Evolutionary conservation across 441 rosid species (phyloP), one percentile per base, ranked within the genome.

Genomic region (Biscutella laevigata): DNA sequence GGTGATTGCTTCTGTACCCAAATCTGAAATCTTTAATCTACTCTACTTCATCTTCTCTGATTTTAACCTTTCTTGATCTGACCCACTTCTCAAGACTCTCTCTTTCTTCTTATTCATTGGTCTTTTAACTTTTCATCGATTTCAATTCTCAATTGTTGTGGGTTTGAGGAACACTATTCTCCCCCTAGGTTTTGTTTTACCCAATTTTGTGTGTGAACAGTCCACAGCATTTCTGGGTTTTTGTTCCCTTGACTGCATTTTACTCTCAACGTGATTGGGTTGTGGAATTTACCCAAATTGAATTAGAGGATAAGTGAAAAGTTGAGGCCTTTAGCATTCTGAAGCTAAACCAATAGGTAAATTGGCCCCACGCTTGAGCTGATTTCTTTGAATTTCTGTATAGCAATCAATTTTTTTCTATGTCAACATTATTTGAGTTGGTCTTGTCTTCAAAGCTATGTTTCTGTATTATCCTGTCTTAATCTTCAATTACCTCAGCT

Each of bases 41-140:
- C 25, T 6, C 41, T 14, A 5, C 38, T 47, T 37, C 15, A 4
- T 62, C 34, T 21, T 54, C 13, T 0, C 34, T 64, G 40, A n/a
- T 49, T 64, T 32, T 11, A 34, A 32, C 53, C 34, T 48, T 52
- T 57, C 16, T 47, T 66, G 50, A 59, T 59, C 65, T 38, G 61
- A 51, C 70, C 61, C 70, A 45, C 4, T 38, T 59, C 45, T 58
- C 70, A 53, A 66, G 35, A 53, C 3, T 25, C 61, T 14, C 69
- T 56, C 42, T 42, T 10, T 33, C 70, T 36, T 59, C 70, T 58
- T 24, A 36, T 52, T 57, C 53, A 1, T 37, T 44, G 54, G 48
- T 52, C 5, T 34, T 12, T 58, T 44, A 57, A 51, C 59, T 33
- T 52, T 44, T 37, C 43, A 27, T 37, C 53, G 29, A 58, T 58